Evolutionary conservation across 1,139 yeast species (phyloP).

Genomic region (Sugiyamaella pinicola): DNA sequence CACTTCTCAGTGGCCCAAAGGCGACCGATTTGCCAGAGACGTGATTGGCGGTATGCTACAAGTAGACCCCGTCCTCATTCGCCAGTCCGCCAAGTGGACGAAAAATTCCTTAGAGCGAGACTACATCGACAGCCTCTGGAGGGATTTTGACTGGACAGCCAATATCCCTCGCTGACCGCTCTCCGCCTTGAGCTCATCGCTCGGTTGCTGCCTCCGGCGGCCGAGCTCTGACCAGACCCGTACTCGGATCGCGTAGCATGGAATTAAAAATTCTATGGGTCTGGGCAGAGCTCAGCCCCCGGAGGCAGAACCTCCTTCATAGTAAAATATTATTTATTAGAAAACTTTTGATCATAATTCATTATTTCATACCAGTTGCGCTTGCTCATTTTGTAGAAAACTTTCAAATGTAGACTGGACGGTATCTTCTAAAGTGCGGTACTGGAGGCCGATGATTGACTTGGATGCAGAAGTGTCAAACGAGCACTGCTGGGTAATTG

Average conservation of each 20-base stretch:
- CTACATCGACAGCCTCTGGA: slow-evolving; percentile 36
- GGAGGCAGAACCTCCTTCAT: no score
- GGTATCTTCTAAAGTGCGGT: slow-evolving; percentile 29
- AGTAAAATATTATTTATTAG: slow-evolving; percentile 13
- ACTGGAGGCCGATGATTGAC: slow-evolving; percentile 25
- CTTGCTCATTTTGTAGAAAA: slow-evolving; percentile 16
- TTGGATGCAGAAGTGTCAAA: slow-evolving; percentile 30
- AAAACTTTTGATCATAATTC: slow-evolving; percentile 5
- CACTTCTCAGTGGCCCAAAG: slow-evolving; percentile 47
- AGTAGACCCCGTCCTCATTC: slow-evolving; percentile 42
- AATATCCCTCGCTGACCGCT: slow-evolving; percentile 9
- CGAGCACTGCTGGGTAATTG: slow-evolving; percentile 30
- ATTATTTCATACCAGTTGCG: slow-evolving; percentile 7
- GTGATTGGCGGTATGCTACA: slow-evolving; percentile 50
- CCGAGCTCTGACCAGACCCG: neutral
- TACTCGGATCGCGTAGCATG: neutral
- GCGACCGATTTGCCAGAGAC: slow-evolving; percentile 50
- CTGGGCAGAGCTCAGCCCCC: no score
- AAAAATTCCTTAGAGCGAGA: slow-evolving; percentile 32
- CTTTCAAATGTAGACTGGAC: slow-evolving; percentile 22
- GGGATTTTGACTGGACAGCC: slow-evolving; percentile 41
- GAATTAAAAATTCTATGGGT: no score
- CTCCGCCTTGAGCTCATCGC: no score
- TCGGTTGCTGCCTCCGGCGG: no score
- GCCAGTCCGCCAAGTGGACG: slow-evolving; percentile 41